phyloP scores from a whole-genome alignment of 345 rosid species.

The Pelargonium nanum region DNA sequence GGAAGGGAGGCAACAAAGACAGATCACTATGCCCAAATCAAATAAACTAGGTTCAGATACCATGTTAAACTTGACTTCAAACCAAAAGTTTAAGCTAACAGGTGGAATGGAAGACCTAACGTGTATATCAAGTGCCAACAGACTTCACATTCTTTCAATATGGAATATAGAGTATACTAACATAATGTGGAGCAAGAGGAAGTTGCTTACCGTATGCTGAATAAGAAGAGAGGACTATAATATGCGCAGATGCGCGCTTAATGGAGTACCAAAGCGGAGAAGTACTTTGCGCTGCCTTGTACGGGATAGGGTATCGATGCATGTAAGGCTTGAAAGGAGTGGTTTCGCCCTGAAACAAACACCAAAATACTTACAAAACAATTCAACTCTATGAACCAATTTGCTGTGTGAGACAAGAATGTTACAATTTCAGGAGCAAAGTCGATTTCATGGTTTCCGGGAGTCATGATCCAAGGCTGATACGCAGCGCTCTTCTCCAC shows the following conservation, averaged over 20 bases:
- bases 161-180: no score
- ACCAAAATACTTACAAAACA: no score
- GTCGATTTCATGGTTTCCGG: conserved; percentile 84
- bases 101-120: no score
- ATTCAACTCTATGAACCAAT: no score
- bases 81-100: no score
- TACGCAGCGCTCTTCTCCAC: conserved; percentile 69
- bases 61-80: no score
- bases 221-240: conserved; percentile 82
- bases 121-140: no score
- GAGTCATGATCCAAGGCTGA: conserved; percentile 90
- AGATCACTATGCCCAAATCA: no score
- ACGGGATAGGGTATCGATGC: conserved; percentile 64
- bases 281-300: conserved; percentile 67
- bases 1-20: no score
- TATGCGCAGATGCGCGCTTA: conserved; percentile 82
- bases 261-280: conserved; percentile 79
- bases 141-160: no score
- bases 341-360: conserved; percentile 47
- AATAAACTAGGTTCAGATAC: no score
- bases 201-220: conserved; percentile 66
- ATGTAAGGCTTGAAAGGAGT: conserved; percentile 66
- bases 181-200: neutral
- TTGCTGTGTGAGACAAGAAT: neutral
- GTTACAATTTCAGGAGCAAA: conserved; percentile 78